These are phyloP conservation scores for Datisca glomerata DNA, from an alignment of 306 rosid species.

Conservation along the genomic window DNA sequence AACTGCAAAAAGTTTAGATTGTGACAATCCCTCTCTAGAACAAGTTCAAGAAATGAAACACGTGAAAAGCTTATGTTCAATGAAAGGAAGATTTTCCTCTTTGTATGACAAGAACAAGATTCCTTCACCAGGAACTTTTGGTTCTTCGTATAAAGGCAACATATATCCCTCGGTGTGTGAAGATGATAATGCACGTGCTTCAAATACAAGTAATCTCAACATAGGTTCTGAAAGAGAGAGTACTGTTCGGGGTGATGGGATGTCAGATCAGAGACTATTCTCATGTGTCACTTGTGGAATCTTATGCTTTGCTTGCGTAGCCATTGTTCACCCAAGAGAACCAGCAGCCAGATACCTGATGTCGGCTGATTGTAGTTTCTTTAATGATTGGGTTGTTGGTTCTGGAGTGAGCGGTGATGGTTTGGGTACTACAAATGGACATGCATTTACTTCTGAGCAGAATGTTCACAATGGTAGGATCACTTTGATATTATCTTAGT, in stretches of 20 bases:
- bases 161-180: conserved; percentile 29
- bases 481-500: background rate
- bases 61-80: conserved; percentile 37
- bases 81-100: conserved; percentile 40
- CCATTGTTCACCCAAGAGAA: conserved; percentile 82
- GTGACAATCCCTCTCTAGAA: conserved; percentile 49
- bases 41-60: conserved; percentile 36
- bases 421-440: conserved; percentile 20
- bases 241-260: conserved; percentile 36
- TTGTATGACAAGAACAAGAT: conserved; percentile 32
- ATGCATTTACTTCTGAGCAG: conserved; percentile 21
- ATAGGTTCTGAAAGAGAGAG: conserved; percentile 25
- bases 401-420: conserved; percentile 43
- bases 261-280: conserved; percentile 83
- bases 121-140: conserved; percentile 37
- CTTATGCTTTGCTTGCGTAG: conserved; percentile 87
- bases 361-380: conserved; percentile 89
- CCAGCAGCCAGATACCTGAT: conserved; percentile 76
- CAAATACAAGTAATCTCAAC: conserved; percentile 33
- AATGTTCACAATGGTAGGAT: conserved; percentile 5
- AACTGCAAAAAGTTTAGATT: conserved; percentile 45
- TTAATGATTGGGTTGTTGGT: conserved; percentile 71
- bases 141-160: conserved; percentile 35
- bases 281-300: conserved; percentile 96
- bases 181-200: conserved; percentile 22